phyloP scores from a whole-genome alignment of 805 yeast species.

The Candida saitoana region DNA sequence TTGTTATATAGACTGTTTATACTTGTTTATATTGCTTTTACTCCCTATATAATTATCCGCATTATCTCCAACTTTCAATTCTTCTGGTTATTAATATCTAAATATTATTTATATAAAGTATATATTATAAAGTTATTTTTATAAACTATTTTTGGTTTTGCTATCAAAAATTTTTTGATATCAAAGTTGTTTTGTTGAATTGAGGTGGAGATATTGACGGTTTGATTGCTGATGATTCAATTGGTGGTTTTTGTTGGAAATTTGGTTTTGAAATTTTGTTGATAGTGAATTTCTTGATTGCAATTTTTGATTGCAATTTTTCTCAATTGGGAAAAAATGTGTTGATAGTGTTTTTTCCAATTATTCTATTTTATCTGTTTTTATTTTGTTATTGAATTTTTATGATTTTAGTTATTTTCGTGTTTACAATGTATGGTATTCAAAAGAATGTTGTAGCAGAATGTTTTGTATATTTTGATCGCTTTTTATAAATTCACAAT shows the following conservation, averaged over 20 bases:
- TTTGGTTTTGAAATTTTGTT: no score
- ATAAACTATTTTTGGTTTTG: not conserved
- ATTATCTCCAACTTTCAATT: constrained; percentile 1
- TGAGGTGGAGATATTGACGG: not conserved
- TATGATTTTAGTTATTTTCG: not conserved
- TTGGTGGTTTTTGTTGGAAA: not conserved
- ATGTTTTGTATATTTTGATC: no score
- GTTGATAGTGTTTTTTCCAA: not conserved
- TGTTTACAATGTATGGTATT: not conserved
- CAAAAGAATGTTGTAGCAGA: not conserved
- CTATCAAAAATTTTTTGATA: not conserved
- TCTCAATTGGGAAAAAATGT: not conserved
- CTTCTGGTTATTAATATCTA: constrained; percentile 4
- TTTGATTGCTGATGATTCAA: not conserved
- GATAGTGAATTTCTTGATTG: not conserved
- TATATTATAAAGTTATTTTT: not conserved
- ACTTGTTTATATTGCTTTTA: constrained; percentile 2
- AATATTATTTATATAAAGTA: constrained; percentile 3
- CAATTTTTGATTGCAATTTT: not conserved
- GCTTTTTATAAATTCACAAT: no score
- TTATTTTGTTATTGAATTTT: not conserved
- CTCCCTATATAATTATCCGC: constrained; percentile 2
- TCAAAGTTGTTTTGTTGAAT: not conserved
- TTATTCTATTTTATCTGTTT: not conserved
- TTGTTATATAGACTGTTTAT: constrained; percentile 4